Conservation (phyloP, 1,284 basidiomycete species). For the Quambalaria eucalypti region DNA sequence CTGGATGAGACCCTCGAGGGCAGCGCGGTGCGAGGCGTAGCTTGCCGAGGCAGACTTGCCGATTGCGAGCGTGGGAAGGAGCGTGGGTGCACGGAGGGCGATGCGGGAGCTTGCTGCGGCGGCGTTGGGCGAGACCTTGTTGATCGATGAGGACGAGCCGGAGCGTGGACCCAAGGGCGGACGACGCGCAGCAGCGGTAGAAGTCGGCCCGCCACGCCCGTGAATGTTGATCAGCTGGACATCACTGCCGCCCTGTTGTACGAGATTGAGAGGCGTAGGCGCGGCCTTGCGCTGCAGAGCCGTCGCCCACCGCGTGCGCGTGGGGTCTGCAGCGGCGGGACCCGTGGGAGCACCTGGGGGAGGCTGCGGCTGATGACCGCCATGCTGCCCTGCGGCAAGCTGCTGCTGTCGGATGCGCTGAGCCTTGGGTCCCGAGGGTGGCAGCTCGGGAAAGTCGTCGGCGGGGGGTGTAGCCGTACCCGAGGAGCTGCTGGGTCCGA, state of each 20-base stretch:
- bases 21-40: constrained; percentile 77
- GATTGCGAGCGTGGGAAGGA: constrained; percentile 71
- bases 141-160: constrained; percentile 4
- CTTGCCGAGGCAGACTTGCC: constrained; percentile 58
- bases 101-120: constrained; percentile 15
- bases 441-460: constrained; percentile 76
- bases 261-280: constrained; percentile 9
- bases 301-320: constrained; percentile 31
- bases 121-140: constrained; percentile 16
- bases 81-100: constrained; percentile 69
- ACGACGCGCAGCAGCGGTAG: too few relatives aligned
- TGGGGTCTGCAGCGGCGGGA: constrained; percentile 14
- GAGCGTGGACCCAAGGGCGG: constrained; percentile 1
- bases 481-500: not conserved
- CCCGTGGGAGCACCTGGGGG: constrained; percentile 14
- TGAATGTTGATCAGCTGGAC: not conserved
- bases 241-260: constrained; percentile 5
- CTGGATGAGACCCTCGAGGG: constrained; percentile 79
- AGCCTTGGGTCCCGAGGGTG: constrained; percentile 6
- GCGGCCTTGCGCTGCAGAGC: constrained; percentile 21
- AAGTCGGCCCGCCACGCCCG: not conserved
- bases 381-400: constrained; percentile 9
- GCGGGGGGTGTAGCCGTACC: not conserved
- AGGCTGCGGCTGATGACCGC: too few relatives aligned
- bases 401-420: constrained; percentile 1